phyloP scores from a whole-genome alignment of 2,329 filamentous ascomycete species.

The Pezicula rhizophila region DNA sequence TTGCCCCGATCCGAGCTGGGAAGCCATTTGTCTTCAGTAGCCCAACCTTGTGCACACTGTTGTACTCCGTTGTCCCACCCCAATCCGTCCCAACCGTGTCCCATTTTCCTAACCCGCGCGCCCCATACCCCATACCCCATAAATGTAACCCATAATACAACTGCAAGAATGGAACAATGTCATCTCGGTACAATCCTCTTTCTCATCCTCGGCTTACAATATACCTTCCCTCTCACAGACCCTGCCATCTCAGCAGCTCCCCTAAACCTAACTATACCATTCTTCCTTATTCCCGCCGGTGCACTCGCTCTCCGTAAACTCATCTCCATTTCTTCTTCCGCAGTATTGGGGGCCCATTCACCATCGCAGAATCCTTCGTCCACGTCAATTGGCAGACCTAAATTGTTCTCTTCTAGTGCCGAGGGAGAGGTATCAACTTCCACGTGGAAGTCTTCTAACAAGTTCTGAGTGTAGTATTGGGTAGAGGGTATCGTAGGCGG shows the following conservation, averaged over 20 bases:
- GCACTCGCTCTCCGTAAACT: constrained; percentile 13
- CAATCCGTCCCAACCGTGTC: not conserved
- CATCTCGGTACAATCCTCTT: constrained; percentile 3
- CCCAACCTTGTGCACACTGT: not conserved
- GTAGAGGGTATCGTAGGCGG: not conserved
- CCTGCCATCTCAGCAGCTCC: constrained; percentile 7
- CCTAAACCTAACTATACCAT: constrained; percentile 5
- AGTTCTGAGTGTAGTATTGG: not conserved
- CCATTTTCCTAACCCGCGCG: not conserved
- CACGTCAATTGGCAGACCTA: constrained; percentile 4
- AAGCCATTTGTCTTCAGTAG: not conserved
- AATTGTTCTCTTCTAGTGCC: not conserved
- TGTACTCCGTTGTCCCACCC: not conserved
- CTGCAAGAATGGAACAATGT: not conserved
- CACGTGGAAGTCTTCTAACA: not conserved
- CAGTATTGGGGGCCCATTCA: not conserved
- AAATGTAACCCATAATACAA: not conserved
- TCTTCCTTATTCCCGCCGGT: constrained; percentile 15
- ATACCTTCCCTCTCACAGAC: constrained; percentile 5
- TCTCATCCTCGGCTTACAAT: constrained; percentile 13
- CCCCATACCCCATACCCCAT: not conserved
- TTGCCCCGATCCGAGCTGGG: not conserved
- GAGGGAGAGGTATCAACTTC: not conserved
- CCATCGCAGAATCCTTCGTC: constrained; percentile 20
- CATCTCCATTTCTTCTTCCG: constrained; percentile 10